Evolutionary conservation across 176 grass and related monocot species (phyloP), one percentile per base, ranked within the genome.

Genomic region (Stipa capillata): DNA sequence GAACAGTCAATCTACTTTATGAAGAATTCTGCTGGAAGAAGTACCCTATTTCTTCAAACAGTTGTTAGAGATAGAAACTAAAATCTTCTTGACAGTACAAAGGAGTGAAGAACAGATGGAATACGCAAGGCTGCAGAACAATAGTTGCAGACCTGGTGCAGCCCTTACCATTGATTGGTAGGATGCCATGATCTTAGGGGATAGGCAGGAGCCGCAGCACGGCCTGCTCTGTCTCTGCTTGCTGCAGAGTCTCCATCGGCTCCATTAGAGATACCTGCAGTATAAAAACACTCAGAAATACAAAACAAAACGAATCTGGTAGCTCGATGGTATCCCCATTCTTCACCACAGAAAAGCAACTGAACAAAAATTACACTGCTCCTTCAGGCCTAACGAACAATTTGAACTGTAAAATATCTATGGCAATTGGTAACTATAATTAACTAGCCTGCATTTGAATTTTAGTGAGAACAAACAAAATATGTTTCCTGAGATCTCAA

Each of bases 221-320:
- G 17, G 88, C 85, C 82, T 74, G 91, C 79, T 88, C 82, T 12
- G n/a, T n/a, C n/a, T n/a, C n/a, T n/a, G n/a, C n/a, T n/a, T n/a
- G n/a, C n/a, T n/a, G n/a, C n/a, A n/a, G n/a, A n/a, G 85, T 83
- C 71, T 90, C 85, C 49, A 78, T 85, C 1, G 82, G 85, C 36
- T 94, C 82, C 47, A 83, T 81, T 39, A 85, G 82, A 78, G 79
- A 82, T 23, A 83, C 90, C 91, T 90, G 55, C 44, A 64, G 69
- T 33, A 36, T 36, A 20, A 76, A 61, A 29, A 55, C 41, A 44
- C 49, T 44, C 36, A 10, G 42, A 77, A 31, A 35, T 15, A 23
- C 18, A 48, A 58, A 32, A 8, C 57, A 25, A 25, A 11, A 3
- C 74, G 13, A 52, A 59, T 50, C 32, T 66, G n/a, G 36, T 21